Evolutionary conservation across 306 rosid genomes (phyloP), one percentile per base, ranked within the genome.

Genomic region (Malus fusca): DNA sequence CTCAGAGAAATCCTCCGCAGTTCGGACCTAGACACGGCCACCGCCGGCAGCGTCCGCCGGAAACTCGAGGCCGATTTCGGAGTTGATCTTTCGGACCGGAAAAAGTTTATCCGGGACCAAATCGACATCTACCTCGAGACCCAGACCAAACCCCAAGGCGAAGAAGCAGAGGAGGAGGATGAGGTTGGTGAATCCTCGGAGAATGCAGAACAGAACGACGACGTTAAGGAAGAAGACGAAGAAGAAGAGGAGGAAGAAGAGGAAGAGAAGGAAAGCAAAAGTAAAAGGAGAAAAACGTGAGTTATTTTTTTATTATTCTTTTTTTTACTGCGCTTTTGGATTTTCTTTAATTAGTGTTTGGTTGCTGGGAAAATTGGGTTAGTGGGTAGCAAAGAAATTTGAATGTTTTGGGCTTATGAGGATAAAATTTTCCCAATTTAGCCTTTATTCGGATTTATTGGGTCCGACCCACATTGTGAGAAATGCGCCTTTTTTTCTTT

Each of bases 11-110:
- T 79, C 78, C 83, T 83, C 71, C 23, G 68, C 12, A 4, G 35
- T 53, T 79, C 83, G 14, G 81, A 83, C 83, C 81, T 83, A 31
- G 83, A 83, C 75, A 83, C 72, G 56, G 77, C 86, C 26, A 79
- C 83, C 72, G 72, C 85, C 75, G 76, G 85, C 75, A 69, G 81
- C 71, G 78, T 82, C 67, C 85, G 86, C 81, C 81, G 83, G 48
- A 73, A 79, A 66, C 83, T 83, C 68, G 81, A 83, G 74, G 53
- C 40, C 19, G 63, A 79, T 51, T 83, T 83, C 62, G 83, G 76
- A 21, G 75, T 44, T 77, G 81, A 79, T 83, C 75, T 79, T 1
- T 79, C 78, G 14, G 83, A 79, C 81, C 72, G 81, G 46, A 83
- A 79, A 69, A 30, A 78, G 21, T 83, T 83, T 46, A 79, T 82